Evolutionary conservation across 2,329 filamentous ascomycete genomes (phyloP).

Genomic region (Ophiostoma sp.): DNA sequence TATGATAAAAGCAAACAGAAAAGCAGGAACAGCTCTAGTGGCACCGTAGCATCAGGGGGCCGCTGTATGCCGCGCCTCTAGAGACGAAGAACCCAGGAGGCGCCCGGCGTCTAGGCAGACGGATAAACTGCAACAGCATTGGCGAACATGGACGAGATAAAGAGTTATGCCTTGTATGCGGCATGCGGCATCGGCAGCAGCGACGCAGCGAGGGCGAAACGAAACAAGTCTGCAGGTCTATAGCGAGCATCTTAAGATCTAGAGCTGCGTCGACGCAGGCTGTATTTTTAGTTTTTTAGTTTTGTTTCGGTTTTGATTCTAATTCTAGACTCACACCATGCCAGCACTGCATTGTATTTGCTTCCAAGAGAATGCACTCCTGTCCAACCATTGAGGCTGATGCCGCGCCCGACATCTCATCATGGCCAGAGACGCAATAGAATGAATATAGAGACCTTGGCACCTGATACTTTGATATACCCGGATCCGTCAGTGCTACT

Average conservation of each 20-base stretch:
- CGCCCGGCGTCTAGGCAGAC: conserved; percentile 5
- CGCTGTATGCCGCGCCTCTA: background rate
- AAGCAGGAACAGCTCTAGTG: background rate
- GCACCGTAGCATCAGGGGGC: background rate
- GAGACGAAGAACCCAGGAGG: background rate
- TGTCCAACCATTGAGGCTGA: background rate
- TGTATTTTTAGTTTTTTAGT: background rate
- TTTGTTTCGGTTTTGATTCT: background rate
- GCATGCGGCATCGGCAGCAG: background rate
- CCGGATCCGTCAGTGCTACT: background rate
- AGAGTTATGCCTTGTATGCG: background rate
- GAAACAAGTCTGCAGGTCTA: background rate
- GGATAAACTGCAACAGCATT: conserved; percentile 2
- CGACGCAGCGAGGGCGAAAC: background rate
- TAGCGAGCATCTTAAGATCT: background rate
- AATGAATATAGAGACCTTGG: background rate
- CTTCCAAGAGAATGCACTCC: background rate
- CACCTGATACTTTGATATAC: background rate
- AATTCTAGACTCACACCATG: conserved; percentile 1
- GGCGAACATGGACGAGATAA: background rate
- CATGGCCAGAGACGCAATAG: background rate
- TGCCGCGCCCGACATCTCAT: background rate
- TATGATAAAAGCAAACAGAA: background rate
- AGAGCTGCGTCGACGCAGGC: background rate
- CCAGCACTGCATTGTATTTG: no score